A percentile compares a stretch with the other conserved stretches of the same genome.
phyloP scores from a whole-genome alignment of 202 grass and related monocot species.

The Zoysia matrella region DNA sequence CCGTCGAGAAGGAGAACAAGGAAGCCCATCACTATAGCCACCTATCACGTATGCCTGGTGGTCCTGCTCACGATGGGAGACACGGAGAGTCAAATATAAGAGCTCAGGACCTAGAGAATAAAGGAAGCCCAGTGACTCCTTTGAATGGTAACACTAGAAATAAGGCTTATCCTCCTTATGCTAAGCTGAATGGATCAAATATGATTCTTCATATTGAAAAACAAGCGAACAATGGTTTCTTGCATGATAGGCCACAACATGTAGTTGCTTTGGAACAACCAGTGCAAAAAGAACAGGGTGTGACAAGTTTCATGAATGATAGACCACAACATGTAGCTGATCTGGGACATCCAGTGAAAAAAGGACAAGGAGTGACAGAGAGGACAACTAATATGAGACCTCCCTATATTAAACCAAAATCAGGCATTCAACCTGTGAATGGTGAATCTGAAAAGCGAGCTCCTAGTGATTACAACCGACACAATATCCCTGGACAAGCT shows the following conservation, averaged over 20 bases:
- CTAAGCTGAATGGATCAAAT: constrained; percentile 49
- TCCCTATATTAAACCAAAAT: constrained; percentile 62
- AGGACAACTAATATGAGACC: constrained; percentile 42
- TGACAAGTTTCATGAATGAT: constrained; percentile 9
- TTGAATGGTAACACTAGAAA: constrained; percentile 57
- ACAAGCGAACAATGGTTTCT: constrained; percentile 36
- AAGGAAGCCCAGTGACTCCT: constrained; percentile 53
- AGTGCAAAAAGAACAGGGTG: not conserved
- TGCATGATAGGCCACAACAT: constrained; percentile 26
- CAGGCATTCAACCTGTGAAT: not conserved
- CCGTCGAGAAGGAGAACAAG: constrained; percentile 48
- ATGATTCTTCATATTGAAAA: constrained; percentile 42
- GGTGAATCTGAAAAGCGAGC: constrained; percentile 46
- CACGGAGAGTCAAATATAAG: constrained; percentile 36
- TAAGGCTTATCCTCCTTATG: constrained; percentile 53
- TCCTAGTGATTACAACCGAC: constrained; percentile 15
- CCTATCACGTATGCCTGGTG: constrained; percentile 11
- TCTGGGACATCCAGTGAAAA: constrained; percentile 4
- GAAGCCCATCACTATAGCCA: not conserved
- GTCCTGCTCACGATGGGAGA: constrained; percentile 33
- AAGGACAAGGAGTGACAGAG: constrained; percentile 42
- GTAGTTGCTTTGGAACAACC: not conserved
- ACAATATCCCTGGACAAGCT: constrained; percentile 20
- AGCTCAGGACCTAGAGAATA: constrained; percentile 49
- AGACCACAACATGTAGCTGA: constrained; percentile 34